phyloP scores from a whole-genome alignment of 495 filamentous ascomycete genomes.

The Hypoxylon rickii region DNA sequence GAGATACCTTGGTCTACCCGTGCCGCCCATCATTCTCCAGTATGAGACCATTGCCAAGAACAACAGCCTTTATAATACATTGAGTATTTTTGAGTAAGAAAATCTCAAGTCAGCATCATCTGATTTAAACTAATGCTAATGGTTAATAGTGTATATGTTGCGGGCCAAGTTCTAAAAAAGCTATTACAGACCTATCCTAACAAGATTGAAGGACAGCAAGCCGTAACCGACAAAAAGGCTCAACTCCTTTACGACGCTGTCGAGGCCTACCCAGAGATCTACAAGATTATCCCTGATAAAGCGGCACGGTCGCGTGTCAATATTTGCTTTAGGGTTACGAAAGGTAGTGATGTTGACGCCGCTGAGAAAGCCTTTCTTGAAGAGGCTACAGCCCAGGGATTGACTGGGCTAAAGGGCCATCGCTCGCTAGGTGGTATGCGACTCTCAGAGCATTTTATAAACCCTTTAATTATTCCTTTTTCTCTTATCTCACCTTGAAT shows the following conservation, averaged over 20 bases:
- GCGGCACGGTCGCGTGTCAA: constrained; percentile 84
- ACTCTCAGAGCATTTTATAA: too few relatives aligned
- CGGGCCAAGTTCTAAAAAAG: constrained; percentile 77
- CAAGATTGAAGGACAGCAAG: constrained; percentile 74
- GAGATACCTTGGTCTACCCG: not conserved
- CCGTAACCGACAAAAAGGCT: constrained; percentile 71
- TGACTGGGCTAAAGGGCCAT: constrained; percentile 81
- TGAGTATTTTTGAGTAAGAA: not conserved
- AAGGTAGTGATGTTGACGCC: constrained; percentile 60
- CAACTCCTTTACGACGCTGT: constrained; percentile 72
- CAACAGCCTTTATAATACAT: not conserved
- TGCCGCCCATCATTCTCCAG: not conserved
- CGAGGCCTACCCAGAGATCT: constrained; percentile 70
- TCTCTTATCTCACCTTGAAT: too few relatives aligned
- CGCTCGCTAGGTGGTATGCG: too few relatives aligned
- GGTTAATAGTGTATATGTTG: constrained; percentile 70
- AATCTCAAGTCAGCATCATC: not conserved
- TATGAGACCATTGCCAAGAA: not conserved
- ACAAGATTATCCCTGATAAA: constrained; percentile 74
- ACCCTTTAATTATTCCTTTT: too few relatives aligned
- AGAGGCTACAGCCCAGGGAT: constrained; percentile 63
- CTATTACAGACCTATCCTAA: constrained; percentile 62
- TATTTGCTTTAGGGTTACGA: constrained; percentile 78
- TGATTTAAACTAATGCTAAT: not conserved
- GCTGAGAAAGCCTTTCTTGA: constrained; percentile 77